A percentile compares a stretch with the other conserved stretches of the same genome.
Evolutionary conservation across 1,284 basidiomycete species (phyloP).

Genomic region (Schizopora paradoxa): DNA sequence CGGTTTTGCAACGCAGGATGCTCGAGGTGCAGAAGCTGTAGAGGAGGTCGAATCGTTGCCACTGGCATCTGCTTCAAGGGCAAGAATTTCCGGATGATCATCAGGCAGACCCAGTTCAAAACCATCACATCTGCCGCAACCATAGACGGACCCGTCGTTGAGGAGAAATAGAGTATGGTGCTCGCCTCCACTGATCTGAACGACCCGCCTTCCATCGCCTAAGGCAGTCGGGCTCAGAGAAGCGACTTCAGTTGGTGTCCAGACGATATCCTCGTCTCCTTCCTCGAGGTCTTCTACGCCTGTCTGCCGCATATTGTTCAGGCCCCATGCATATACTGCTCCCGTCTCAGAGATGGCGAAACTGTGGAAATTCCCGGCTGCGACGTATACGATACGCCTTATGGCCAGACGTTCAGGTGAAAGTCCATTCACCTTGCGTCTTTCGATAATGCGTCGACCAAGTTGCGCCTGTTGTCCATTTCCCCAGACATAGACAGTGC

Average conservation of each 20-base stretch:
- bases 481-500: constrained; percentile 54
- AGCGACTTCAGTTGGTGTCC: constrained; percentile 40
- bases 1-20: constrained; percentile 27
- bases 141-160: constrained; percentile 51
- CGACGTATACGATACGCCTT: constrained; percentile 46
- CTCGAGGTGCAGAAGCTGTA: constrained; percentile 23
- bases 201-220: constrained; percentile 36
- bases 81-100: constrained; percentile 38
- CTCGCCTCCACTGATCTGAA: constrained; percentile 39
- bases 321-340: constrained; percentile 52
- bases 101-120: constrained; percentile 41
- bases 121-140: constrained; percentile 42
- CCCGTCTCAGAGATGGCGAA: constrained; percentile 51
- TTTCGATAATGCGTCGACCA: constrained; percentile 44
- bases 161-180: constrained; percentile 55
- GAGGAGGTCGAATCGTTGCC: constrained; percentile 23
- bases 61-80: constrained; percentile 2
- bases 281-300: constrained; percentile 37
- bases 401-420: constrained; percentile 44
- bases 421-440: constrained; percentile 46
- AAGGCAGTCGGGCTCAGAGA: constrained; percentile 39
- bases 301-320: constrained; percentile 50
- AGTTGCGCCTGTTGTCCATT: constrained; percentile 51
- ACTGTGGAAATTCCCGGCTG: constrained; percentile 48
- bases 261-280: constrained; percentile 38